Evolutionary conservation across 2,329 filamentous ascomycete genomes (phyloP), one percentile per base, ranked within the genome.

Genomic region (Cladosporium sp.): DNA sequence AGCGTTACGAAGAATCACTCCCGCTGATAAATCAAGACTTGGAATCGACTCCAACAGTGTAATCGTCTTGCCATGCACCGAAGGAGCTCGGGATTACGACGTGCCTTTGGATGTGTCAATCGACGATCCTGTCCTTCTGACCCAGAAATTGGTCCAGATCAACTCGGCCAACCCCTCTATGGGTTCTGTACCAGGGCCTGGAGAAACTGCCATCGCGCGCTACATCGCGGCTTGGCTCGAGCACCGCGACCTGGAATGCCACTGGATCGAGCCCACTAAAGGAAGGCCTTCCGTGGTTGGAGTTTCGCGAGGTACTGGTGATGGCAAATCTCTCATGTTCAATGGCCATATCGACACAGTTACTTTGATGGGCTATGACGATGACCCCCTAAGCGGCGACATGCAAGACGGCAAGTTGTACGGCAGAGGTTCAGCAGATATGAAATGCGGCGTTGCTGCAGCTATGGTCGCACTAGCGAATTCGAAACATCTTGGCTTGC

Each of bases 1-100:
- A 36, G 85, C 82, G 1, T 65, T 90, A n/a, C 75, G 75, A 25
- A 77, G 77, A n/a, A 58, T 70, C 1, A 60, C 68, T 0, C 15
- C 49, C 3, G 65, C 85, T 0, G 66, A 71, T 6, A 56, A 70
- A 0, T 70, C 82, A 19, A 79, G 83, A 0, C 52, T 55, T 3
- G 40, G 10, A 3, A 39, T 55, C 17, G 34, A 45, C 15, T 13
- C 40, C 6, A 28, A 55, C 20, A 55, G 40, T 12, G 76, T 85
- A 0, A 76, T 90, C 0, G 78, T 90, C 0, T 68, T 90, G 1
- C 77, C 88, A 24, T 85, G 81, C 60, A 90, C 87, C 0, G 85
- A 88, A 68, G 84, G 84, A 0, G 62, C 66, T 3, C 77, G 86
- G 39, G 73, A 77, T 1, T 87, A 88, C 59, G 39, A 60, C 4